Evolutionary conservation across 257 asterid genomes (phyloP), one percentile per base, ranked within the genome.

Genomic region (Orobanche coerulescens): DNA sequence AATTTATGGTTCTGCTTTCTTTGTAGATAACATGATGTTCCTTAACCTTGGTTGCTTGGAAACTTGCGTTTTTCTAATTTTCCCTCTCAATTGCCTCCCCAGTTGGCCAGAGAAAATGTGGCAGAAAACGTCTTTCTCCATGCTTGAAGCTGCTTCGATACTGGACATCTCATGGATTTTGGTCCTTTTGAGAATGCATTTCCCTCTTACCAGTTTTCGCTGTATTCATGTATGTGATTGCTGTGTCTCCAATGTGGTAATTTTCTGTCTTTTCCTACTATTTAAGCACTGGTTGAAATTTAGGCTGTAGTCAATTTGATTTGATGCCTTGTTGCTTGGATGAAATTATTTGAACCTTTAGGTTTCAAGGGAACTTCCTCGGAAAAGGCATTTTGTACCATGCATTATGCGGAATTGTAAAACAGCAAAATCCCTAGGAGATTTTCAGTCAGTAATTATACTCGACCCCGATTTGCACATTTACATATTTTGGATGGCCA

Each of bases 91-190:
- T 26, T 14, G 23, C 43, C 43, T 69, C 49, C 28, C 31, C 36
- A n/a, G 37, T 69, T 67, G 19, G 43, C 50, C 80, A 70, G 83
- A 69, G 42, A 47, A 54, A 53, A 68, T 54, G 64, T 77, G 82
- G 84, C 75, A 72, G 51, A 52, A 79, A 30, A 71, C 80, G 70
- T 82, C 84, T 5, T 68, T 78, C 18, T 77, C 73, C 56, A 63
- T 83, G 72, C 75, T 81, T 62, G 76, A 72, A 65, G 71, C 64
- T 73, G 49, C 65, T 79, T 70, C 64, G 79, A 52, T 75, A 80
- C 62, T 59, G 88, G 79, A 74, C 80, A 81, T 36, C 16, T 77
- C 49, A 58, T 34, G 75, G 78, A 61, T 66, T 71, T 85, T 62
- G 66, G 76, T 36, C 16, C 50, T 36, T 49, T 64, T 20, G 76